Base-by-base conservation (phyloP, 2,329 filamentous ascomycete genomes). In the Aureobasidium zeae region DNA sequence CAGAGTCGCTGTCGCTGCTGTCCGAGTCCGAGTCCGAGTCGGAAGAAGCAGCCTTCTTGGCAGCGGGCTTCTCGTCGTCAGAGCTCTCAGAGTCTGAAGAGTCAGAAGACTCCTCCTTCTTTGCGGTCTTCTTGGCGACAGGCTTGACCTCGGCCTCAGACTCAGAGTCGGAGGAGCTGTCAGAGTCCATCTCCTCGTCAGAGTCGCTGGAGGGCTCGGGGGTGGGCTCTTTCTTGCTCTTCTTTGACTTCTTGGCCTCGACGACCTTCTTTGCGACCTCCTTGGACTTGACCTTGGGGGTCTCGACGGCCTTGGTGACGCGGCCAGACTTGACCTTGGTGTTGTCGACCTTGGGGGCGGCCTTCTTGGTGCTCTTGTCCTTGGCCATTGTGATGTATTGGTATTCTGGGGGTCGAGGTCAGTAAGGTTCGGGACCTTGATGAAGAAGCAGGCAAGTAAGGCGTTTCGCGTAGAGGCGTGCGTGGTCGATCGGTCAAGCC, bases 221-320 rank as follows among this genome's bases (percentile, higher is more conserved):
- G 42, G 65, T 68, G 31, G 67, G 65, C 53, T 60, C 65, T 61
- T 65, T 64, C 55, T 70, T 70, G 48, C 53, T 53, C 61, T 68
- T 68, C 61, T 72, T 56, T 54, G 61, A 60, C 46, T 53, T 64
- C 50, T 67, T 55, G 64, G 76, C 76, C 53, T 68, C 61, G 47
- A 73, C 67, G 33, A 66, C 58, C 48, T 71, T 68, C 72, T 83
- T 83, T 55, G 77, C 77, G 46, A 76, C 60, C 51, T 78, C 71
- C 72, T 83, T 83, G 55, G 76, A 73, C 70, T 82, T 82, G 49
- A 71, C 66, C 66, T 78, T 81, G 59, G 77, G 65, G 52, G 73
- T 74, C 62, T 81, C 72, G 49, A 75, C 69, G 42, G 78, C 61
- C 72, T 86, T 87, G 67, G 73, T 75, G 56, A 84, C 71, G 52